Evolutionary conservation across 2,329 filamentous ascomycete genomes (phyloP).

Genomic region (Colletotrichum graminicola): DNA sequence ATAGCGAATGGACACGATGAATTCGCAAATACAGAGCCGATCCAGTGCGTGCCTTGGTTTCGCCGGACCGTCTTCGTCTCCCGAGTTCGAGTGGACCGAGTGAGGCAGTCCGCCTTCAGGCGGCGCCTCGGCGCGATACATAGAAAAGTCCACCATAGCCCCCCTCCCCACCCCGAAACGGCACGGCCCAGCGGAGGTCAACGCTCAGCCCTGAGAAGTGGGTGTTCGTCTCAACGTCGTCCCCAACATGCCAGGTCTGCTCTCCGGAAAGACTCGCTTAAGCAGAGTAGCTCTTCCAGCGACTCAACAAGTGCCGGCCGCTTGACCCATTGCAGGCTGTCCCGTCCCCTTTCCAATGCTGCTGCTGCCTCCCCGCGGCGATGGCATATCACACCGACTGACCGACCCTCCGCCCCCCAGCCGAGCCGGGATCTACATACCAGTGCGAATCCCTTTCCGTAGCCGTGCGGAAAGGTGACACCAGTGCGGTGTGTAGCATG

Average conservation of each 20-base stretch:
- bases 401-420: not conserved
- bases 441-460: not conserved
- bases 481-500: not conserved
- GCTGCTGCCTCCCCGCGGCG: not conserved
- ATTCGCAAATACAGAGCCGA: not conserved
- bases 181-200: not conserved
- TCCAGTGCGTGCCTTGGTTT: not conserved
- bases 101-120: not conserved
- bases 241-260: constrained; percentile 37
- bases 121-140: not conserved
- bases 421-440: not conserved
- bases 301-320: constrained; percentile 4
- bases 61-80: not conserved
- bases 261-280: not conserved
- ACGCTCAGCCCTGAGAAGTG: not conserved
- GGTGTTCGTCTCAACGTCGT: constrained; percentile 3
- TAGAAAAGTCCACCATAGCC: not conserved
- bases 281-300: not conserved
- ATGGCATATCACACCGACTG: not conserved
- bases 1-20: not conserved
- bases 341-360: not conserved
- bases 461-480: not conserved
- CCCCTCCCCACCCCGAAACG: not conserved
- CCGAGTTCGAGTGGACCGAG: not conserved
- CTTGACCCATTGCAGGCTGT: not conserved